Conservation (phyloP, 768 basidiomycete species). For the Rhodocollybia butyracea region DNA sequence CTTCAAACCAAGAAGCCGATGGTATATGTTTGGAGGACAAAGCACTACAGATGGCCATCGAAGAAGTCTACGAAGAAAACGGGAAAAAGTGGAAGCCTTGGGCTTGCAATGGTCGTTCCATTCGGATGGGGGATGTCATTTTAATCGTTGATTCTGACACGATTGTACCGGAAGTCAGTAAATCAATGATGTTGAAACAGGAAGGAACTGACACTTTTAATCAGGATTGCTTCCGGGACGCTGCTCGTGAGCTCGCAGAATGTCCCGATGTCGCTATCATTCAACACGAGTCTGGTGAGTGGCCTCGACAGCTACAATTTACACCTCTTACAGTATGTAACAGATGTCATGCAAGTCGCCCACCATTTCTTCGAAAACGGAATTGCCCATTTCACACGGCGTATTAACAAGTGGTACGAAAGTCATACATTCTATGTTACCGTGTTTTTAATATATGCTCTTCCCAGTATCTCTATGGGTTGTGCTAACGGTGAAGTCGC, state of each 20-base stretch:
- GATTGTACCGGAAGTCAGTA: constrained; percentile 64
- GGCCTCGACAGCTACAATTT: neutral
- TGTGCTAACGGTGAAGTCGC: constrained; percentile 81
- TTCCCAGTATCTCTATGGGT: constrained; percentile 58
- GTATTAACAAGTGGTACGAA: constrained; percentile 63
- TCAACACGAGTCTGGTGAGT: constrained; percentile 79
- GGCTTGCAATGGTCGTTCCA: constrained; percentile 70
- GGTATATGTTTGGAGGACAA: constrained; percentile 60
- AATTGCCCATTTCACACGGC: constrained; percentile 82
- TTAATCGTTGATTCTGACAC: constrained; percentile 83
- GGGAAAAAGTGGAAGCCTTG: constrained; percentile 65
- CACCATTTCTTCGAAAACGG: constrained; percentile 91
- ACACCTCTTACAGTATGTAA: neutral
- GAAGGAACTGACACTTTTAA: constrained; percentile 3
- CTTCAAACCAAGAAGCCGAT: constrained; percentile 31
- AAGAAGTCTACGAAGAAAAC: constrained; percentile 63
- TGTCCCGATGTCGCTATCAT: constrained; percentile 86
- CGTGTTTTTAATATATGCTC: constrained; percentile 11
- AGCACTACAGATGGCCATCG: constrained; percentile 70
- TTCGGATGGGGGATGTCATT: constrained; percentile 78
- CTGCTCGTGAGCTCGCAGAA: constrained; percentile 79
- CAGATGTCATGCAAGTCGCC: constrained; percentile 88
- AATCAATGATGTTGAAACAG: neutral
- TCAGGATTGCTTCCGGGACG: constrained; percentile 86
- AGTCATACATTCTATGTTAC: neutral